Base-by-base conservation (phyloP, 2,329 filamentous ascomycete genomes). In the Fusarium tuaranense region DNA sequence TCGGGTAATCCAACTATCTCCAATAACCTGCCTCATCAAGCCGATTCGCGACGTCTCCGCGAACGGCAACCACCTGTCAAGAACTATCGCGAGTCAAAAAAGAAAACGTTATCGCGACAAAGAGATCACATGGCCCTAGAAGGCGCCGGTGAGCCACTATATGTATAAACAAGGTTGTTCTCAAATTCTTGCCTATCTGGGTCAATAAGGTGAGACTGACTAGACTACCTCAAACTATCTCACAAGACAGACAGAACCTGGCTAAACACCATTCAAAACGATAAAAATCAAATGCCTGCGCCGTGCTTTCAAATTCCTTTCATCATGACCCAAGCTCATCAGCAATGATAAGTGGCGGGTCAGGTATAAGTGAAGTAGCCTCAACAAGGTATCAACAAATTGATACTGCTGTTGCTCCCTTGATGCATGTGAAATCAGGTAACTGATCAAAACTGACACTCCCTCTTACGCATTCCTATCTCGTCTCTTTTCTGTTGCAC, bases 361-460 rank as follows among this genome's bases (percentile, higher is more conserved):
- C 27, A n/a, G 48, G 48, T 60, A 22, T 58, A 55, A 44, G 30
- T 36, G 44, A 66, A 65, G 58, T 64, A 70, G 65, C 66, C 13
- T 63, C 65, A 62, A 67, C 67, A 70, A 67, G 51, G 51, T 71
- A 75, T 69, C 67, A 71, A 67, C 63, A 68, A 36, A 53, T 61
- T 65, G 63, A 69, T 68, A 67, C 68, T 68, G 65, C 53, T 70
- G 65, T 76, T 65, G 67, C 71, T 73, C 53, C 55, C 70, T 63
- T 65, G 57, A 55, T 77, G 72, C 69, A 53, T 53, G 67, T 69
- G 65, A 75, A 71, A 69, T 70, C 71, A 70, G 57, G 68, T 32
- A 53, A 53, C 48, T 66, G 66, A 61, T 74, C 57, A 74, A 63
- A 75, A 65, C 70, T 74, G 73, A 68, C 68, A 77, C 76, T 67